These are phyloP conservation scores for Vaccinium macrocarpon DNA, from an alignment of 148 eudicot genomes.

Conservation along the genomic window DNA sequence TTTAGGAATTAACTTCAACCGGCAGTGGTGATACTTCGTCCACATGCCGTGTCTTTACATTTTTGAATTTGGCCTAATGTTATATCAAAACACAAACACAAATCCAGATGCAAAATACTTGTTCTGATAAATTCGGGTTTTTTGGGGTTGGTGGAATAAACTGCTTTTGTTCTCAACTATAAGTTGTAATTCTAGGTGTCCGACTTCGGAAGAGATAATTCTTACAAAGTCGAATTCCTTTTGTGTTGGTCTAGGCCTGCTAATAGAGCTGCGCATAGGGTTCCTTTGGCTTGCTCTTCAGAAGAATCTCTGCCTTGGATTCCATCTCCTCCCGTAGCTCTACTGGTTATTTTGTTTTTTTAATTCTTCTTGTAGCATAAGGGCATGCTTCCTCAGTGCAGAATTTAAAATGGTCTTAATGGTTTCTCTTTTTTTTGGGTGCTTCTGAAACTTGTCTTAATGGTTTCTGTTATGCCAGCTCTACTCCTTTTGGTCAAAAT, in stretches of 20 bases:
- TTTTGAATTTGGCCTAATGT: background rate
- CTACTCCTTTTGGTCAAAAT: constrained; percentile 15
- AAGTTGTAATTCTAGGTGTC: background rate
- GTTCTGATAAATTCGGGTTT: background rate
- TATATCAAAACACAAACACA: background rate
- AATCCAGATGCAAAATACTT: background rate
- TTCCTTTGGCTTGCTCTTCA: background rate
- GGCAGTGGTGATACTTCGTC: background rate
- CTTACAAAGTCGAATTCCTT: background rate
- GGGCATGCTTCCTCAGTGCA: constrained; percentile 5
- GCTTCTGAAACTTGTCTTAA: background rate
- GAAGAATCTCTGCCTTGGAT: background rate
- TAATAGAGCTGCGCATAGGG: background rate
- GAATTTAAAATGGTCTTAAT: background rate
- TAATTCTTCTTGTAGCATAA: background rate
- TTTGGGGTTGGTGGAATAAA: background rate
- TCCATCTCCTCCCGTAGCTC: background rate
- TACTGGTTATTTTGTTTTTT: background rate
- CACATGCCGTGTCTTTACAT: background rate
- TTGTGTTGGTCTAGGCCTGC: background rate
- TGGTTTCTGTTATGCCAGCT: constrained; percentile 2
- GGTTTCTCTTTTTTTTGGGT: no score
- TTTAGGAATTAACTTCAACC: background rate
- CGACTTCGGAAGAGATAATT: background rate
- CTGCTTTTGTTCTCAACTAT: background rate